Base-by-base conservation (phyloP, 352 stramenopile genomes). In the Globisporangium orthogonon region DNA sequence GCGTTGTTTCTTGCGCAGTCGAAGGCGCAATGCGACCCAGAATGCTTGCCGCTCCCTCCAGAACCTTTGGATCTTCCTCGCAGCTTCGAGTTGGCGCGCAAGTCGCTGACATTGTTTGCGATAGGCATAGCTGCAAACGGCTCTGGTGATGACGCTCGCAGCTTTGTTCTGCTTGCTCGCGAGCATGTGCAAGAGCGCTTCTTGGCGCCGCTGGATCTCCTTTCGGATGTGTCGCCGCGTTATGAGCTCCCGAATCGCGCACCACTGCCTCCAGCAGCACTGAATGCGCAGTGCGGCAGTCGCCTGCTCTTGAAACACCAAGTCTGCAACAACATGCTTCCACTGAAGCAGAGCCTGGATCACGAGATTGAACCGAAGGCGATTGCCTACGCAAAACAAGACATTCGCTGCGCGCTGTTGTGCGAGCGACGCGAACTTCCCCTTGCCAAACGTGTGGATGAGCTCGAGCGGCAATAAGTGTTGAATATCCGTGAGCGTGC, bases 381-480 rank as follows among this genome's bases (percentile, higher is more conserved):
- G 69, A 9, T 66, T 18, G n/a, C 77, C 67, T 15, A 74, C 77
- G 11, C 67, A 69, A 54, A 69, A 71, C 7, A 90, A 59, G 9
- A 86, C 28, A 17, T 75, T 46, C 1, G 75, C 63, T 7, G 80
- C 80, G 41, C 72, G 69, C 44, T 90, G 77, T 18, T 90, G 80
- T 3, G 73, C 80, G 14, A 70, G 70, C 1, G 80, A 90, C 4
- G 80, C 76, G 60, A 86, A 87, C 52, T 75, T 71, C 1, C 77
- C 80, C 0, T 82, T 52, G 0, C 80, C 80, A 52, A 76, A 73
- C 15, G 67, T 68, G 39, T 90, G 88, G 52, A 90, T 75, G 15
- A 85, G 65, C 28, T 90, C 80, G 7, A 90, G 70, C 7, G 80
- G 77, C 5, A 90, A 62, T 62, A 67, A 84, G 39, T 76, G 69